A percentile compares a stretch with the other conserved stretches of the same genome.
Evolutionary conservation across 73 alveolate genomes (phyloP).

Genomic region (Tetrahymena thermophila): DNA sequence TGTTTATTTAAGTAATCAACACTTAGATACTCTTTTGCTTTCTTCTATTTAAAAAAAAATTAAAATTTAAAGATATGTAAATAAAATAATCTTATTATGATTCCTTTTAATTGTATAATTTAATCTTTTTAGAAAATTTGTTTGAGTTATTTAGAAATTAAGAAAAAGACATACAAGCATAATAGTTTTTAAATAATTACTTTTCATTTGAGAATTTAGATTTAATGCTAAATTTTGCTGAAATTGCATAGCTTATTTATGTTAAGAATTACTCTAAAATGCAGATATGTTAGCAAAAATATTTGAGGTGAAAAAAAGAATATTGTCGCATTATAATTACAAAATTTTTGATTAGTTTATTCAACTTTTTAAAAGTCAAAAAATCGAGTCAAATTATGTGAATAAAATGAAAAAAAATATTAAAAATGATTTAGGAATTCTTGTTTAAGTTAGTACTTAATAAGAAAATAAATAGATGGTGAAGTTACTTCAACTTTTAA

Average conservation of each 20-base stretch:
- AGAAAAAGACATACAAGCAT: neutral
- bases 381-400: neutral
- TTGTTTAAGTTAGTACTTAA: neutral
- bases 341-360: neutral
- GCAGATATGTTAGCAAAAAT: neutral
- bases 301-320: neutral
- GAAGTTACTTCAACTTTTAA: neutral
- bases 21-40: neutral
- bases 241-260: neutral
- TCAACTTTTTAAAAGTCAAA: neutral
- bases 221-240: neutral
- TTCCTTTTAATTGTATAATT: neutral
- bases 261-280: neutral
- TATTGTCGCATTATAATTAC: neutral
- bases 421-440: neutral
- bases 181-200: neutral
- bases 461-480: neutral
- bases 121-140: neutral
- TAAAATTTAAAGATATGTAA: too few relatives aligned
- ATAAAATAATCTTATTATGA: neutral
- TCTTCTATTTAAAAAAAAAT: neutral
- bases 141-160: neutral
- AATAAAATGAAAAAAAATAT: neutral
- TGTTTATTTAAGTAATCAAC: neutral
- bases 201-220: neutral